Base-by-base conservation (phyloP, 2,329 filamentous ascomycete species). In the Tolypocladium sp. region DNA sequence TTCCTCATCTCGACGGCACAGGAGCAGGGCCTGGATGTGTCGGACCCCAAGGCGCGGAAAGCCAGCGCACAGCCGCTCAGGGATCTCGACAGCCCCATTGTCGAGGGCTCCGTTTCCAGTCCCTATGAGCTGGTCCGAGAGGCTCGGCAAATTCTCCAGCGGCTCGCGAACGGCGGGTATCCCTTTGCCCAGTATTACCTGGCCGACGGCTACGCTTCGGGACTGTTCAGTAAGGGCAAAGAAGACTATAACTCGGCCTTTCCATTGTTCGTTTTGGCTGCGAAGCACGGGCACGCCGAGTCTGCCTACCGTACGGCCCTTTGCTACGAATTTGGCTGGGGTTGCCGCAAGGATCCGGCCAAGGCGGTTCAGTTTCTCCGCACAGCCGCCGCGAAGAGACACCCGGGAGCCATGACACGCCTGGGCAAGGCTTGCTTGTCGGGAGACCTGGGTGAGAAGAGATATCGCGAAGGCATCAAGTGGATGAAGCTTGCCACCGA, bases 321-420 rank as follows among this genome's bases (percentile, higher is more conserved):
- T 59, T 97, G 92, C 77, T 97, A 97, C 76, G 94, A 99, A 73
- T 97, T 97, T 74, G 94, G 92, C 62, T 99, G 94, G 94, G 94
- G 94, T 46, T 95, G 89, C 68, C 87, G 91, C 59, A 91, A 91
- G 68, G 92, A 97, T 68, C 89, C 90, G 59, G 85, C 89, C 56
- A 97, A 97, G 75, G 93, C 94, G 51, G 90, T 95, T 1, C 92
- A 97, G 71, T 99, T 94, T 72, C 89, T 96, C 70, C 88, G 93
- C 58, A 88, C 89, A 62, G 90, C 92, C 12, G 92, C 94, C 2
- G 90, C 92, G 8, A 97, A 97, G 74, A 90, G 92, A 61, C 94
- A 99, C 68, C 94, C 94, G 0, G 94, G 94, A 56, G 93, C 94
- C 56, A 96, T 97, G 83, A 90, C 92, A 58, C 88, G 94, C 59